Evolutionary conservation across 2,329 filamentous ascomycete genomes (phyloP).

Genomic region (Neocucurbitaria cava): DNA sequence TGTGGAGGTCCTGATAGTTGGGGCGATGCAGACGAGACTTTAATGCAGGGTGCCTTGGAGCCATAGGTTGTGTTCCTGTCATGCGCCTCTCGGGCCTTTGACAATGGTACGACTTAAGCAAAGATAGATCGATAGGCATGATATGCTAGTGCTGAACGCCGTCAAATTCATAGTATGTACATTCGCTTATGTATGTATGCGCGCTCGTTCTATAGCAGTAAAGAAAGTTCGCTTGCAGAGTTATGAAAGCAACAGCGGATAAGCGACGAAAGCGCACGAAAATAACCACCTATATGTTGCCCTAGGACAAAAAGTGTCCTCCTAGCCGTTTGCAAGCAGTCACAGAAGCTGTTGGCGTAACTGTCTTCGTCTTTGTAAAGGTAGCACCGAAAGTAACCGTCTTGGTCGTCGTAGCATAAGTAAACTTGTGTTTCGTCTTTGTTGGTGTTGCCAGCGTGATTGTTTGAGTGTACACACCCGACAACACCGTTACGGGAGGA

Average conservation of each 20-base stretch:
- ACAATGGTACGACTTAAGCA: not conserved
- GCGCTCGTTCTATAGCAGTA: not conserved
- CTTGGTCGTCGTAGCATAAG: constrained; percentile 37
- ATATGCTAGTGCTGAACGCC: too few relatives aligned
- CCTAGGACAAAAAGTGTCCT: constrained; percentile 33
- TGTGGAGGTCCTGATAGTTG: constrained; percentile 1
- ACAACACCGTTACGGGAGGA: constrained; percentile 46
- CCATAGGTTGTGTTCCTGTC: not conserved
- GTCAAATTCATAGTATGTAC: not conserved
- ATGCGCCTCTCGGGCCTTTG: not conserved
- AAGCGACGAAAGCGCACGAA: not conserved
- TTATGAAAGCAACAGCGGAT: not conserved
- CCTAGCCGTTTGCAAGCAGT: constrained; percentile 44
- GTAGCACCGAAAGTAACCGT: constrained; percentile 46
- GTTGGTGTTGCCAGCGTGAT: constrained; percentile 47
- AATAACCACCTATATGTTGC: not conserved
- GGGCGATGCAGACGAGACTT: constrained; percentile 5
- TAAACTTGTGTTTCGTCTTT: constrained; percentile 40
- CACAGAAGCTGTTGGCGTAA: constrained; percentile 45
- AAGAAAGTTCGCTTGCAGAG: not conserved
- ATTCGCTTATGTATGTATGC: not conserved
- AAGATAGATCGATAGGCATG: not conserved
- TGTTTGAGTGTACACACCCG: constrained; percentile 41
- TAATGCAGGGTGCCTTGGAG: constrained; percentile 4
- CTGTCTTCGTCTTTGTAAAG: constrained; percentile 42